Percentiles rank a stretch among this genome's conserved stretches.
Evolutionary conservation across 257 asterid genomes (phyloP).

Genomic region (Salvia rosmarinus): DNA sequence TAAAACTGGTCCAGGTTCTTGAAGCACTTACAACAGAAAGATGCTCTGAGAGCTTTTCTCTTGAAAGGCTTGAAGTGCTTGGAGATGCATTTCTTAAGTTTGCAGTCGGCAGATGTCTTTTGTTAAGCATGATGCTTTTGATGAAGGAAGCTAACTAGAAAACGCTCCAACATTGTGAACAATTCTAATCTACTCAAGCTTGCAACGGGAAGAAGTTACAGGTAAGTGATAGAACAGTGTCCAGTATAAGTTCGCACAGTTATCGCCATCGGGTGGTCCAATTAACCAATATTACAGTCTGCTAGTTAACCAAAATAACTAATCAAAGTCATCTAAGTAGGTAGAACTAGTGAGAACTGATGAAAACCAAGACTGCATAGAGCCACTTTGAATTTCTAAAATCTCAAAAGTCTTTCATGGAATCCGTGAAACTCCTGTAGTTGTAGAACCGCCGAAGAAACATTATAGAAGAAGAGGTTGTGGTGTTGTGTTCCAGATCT

Average conservation of each 20-base stretch:
- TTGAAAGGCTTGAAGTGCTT: conserved; percentile 98
- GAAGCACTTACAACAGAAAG: conserved; percentile 98
- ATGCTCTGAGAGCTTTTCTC: conserved; percentile 80
- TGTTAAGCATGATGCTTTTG: conserved; percentile 66
- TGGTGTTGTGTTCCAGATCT: too few relatives aligned
- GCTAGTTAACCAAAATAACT: not conserved
- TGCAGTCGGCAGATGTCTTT: conserved; percentile 88
- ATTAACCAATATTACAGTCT: not conserved
- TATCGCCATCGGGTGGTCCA: not conserved
- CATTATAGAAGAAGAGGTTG: too few relatives aligned
- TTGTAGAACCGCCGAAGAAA: too few relatives aligned
- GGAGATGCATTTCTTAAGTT: conserved; percentile 98
- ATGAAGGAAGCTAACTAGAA: conserved; percentile 96
- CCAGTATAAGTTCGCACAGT: not conserved
- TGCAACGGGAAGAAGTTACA: conserved; percentile 69
- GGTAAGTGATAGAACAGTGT: conserved; percentile 51
- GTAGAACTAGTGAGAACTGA: not conserved
- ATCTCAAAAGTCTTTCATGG: too few relatives aligned
- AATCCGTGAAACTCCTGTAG: too few relatives aligned
- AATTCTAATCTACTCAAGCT: conserved; percentile 71
- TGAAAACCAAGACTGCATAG: not conserved
- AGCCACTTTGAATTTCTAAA: not conserved
- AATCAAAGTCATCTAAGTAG: not conserved
- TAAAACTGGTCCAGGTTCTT: conserved; percentile 72
- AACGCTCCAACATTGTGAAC: conserved; percentile 82